Conservation (phyloP, 768 basidiomycete genomes). For the Suillus ampliporus region DNA sequence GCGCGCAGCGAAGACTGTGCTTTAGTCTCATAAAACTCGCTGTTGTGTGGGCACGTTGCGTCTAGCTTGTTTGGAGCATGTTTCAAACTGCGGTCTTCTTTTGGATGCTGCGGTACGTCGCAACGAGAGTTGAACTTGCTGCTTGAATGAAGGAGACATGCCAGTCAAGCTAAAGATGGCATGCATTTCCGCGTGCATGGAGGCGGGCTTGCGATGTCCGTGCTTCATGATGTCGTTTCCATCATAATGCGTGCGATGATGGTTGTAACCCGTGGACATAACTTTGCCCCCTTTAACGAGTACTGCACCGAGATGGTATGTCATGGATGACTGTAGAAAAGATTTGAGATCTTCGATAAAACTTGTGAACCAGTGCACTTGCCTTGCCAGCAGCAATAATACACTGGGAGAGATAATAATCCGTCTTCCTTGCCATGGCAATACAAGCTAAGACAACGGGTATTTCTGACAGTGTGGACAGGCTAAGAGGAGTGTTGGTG, state of each 20-base stretch:
- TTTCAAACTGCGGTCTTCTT: constrained; percentile 18
- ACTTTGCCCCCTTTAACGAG: constrained; percentile 59
- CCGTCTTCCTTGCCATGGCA: constrained; percentile 44
- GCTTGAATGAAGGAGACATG: constrained; percentile 57
- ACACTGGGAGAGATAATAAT: constrained; percentile 58
- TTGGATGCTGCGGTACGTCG: constrained; percentile 30
- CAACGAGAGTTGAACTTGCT: constrained; percentile 52
- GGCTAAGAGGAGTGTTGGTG: not conserved
- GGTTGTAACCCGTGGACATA: constrained; percentile 57
- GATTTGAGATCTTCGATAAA: not conserved
- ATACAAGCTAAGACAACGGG: not conserved
- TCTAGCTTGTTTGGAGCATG: constrained; percentile 11
- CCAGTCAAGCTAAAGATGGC: constrained; percentile 58
- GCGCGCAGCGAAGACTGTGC: not conserved
- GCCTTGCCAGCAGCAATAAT: constrained; percentile 52
- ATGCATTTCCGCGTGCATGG: constrained; percentile 67
- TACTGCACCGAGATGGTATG: constrained; percentile 51
- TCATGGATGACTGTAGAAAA: constrained; percentile 45
- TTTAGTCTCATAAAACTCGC: constrained; percentile 2
- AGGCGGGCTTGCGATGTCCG: constrained; percentile 46
- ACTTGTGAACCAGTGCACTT: not conserved
- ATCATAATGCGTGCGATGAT: constrained; percentile 59
- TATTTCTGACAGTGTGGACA: constrained; percentile 1
- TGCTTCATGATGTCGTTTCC: constrained; percentile 45
- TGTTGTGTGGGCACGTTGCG: not conserved